A percentile compares a stretch with the other conserved stretches of the same genome.
These are phyloP conservation scores for Chytriomyces confervae DNA, from an alignment of 192 early-diverging fungal species.

Conservation along the genomic window DNA sequence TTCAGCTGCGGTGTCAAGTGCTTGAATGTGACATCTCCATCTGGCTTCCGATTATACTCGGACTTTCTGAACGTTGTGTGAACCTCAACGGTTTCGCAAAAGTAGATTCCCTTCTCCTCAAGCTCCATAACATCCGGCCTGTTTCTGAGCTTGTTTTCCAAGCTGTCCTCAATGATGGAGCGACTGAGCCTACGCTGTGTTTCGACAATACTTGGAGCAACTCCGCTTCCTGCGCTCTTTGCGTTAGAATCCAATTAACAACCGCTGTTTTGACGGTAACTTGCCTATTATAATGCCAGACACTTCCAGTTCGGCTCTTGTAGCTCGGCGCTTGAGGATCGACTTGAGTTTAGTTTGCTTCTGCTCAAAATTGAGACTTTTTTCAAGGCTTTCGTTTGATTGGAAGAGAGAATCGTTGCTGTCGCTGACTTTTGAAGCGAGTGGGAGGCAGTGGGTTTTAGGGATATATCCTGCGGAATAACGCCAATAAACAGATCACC, in stretches of 20 bases:
- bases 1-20: conserved; percentile 85
- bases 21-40: conserved; percentile 78
- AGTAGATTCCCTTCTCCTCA: conserved; percentile 43
- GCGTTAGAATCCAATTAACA: neutral
- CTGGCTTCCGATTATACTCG: conserved; percentile 90
- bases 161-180: conserved; percentile 49
- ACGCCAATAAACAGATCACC: conserved; percentile 20
- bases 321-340: conserved; percentile 57
- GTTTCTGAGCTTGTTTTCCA: conserved; percentile 53
- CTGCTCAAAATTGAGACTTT: conserved; percentile 21
- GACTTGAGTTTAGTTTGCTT: conserved; percentile 44
- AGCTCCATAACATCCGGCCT: conserved; percentile 58
- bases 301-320: conserved; percentile 55
- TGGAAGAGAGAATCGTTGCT: conserved; percentile 21
- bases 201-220: conserved; percentile 52
- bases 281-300: conserved; percentile 59
- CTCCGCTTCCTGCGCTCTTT: conserved; percentile 13
- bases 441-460: neutral
- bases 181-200: conserved; percentile 52
- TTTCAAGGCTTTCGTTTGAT: conserved; percentile 20
- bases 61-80: conserved; percentile 64
- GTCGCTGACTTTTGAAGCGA: neutral
- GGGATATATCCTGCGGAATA: neutral
- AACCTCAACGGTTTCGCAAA: conserved; percentile 64
- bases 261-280: neutral